Conservation (phyloP, 2,329 filamentous ascomycete species). For the Fusarium buharicum region DNA sequence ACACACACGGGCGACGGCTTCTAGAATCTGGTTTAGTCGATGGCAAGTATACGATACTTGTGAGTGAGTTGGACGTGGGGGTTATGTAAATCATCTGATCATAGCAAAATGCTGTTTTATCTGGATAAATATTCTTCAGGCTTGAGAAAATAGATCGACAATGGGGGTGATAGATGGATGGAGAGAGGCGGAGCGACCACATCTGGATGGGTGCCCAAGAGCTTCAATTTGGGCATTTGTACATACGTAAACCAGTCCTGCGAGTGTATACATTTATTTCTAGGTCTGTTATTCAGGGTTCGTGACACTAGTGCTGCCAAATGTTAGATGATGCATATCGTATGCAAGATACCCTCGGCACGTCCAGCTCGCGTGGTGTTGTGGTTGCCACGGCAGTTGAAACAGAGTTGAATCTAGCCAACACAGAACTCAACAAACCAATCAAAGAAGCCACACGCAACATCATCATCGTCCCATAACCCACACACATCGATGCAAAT, state of each 20-base stretch:
- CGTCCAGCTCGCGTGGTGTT: slow-evolving; percentile 4
- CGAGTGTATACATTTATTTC: too few relatives aligned
- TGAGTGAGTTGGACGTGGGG: slow-evolving; percentile 1
- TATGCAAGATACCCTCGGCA: not conserved
- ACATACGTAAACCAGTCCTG: too few relatives aligned
- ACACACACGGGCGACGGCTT: slow-evolving; percentile 6
- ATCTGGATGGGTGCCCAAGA: too few relatives aligned
- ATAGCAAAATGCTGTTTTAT: not conserved
- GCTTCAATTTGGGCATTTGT: too few relatives aligned
- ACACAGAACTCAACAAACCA: not conserved
- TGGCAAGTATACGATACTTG: slow-evolving; percentile 30
- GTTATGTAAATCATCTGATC: slow-evolving; percentile 28
- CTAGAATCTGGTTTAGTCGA: slow-evolving; percentile 25
- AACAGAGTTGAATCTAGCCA: slow-evolving; percentile 12
- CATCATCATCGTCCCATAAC: not conserved
- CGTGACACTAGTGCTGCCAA: not conserved
- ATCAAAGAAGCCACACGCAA: not conserved
- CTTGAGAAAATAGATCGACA: not conserved
- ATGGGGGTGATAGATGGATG: too few relatives aligned
- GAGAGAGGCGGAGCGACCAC: too few relatives aligned
- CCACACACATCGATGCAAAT: not conserved
- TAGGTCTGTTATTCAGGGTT: too few relatives aligned
- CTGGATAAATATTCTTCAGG: not conserved
- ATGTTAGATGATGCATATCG: slow-evolving; percentile 4
- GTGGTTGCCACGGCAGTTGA: slow-evolving; percentile 13